These are phyloP conservation scores for Pyrenochaeta sp. DNA, from an alignment of 2,329 filamentous ascomycete genomes.

Conservation along the genomic window DNA sequence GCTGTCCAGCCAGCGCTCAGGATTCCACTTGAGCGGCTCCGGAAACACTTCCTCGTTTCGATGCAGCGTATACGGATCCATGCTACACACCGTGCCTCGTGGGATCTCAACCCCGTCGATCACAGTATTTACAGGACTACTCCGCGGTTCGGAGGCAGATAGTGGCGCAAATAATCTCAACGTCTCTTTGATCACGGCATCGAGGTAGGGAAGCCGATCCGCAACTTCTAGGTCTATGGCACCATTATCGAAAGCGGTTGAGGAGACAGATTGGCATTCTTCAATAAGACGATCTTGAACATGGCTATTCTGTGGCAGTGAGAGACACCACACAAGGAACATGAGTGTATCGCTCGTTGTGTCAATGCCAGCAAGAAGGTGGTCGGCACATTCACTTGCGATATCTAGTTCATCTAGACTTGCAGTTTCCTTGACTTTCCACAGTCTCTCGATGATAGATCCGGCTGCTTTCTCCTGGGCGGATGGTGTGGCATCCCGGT, in stretches of 20 bases:
- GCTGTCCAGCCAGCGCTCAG: conserved; percentile 40
- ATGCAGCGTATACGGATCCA: conserved; percentile 51
- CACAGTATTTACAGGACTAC: conserved; percentile 42
- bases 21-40: conserved; percentile 39
- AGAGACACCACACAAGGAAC: conserved; percentile 26
- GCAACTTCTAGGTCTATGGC: conserved; percentile 39
- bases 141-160: conserved; percentile 61
- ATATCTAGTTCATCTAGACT: conserved; percentile 56
- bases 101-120: conserved; percentile 51
- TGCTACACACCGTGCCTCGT: conserved; percentile 48
- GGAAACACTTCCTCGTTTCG: conserved; percentile 44
- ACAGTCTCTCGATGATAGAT: conserved; percentile 14
- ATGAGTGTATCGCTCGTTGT: conserved; percentile 63
- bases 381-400: conserved; percentile 63
- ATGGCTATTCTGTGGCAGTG: conserved; percentile 52
- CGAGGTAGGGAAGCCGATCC: conserved; percentile 55
- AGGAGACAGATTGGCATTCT: conserved; percentile 50
- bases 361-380: conserved; percentile 62
- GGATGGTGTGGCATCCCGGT: conserved; percentile 7
- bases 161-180: conserved; percentile 61
- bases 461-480: background rate
- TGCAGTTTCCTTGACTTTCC: conserved; percentile 6
- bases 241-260: conserved; percentile 20
- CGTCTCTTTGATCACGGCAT: conserved; percentile 62
- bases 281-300: conserved; percentile 57